phyloP scores from a whole-genome alignment of 2,329 filamentous ascomycete species.

The Arthrobotrys pseudoclavata region DNA sequence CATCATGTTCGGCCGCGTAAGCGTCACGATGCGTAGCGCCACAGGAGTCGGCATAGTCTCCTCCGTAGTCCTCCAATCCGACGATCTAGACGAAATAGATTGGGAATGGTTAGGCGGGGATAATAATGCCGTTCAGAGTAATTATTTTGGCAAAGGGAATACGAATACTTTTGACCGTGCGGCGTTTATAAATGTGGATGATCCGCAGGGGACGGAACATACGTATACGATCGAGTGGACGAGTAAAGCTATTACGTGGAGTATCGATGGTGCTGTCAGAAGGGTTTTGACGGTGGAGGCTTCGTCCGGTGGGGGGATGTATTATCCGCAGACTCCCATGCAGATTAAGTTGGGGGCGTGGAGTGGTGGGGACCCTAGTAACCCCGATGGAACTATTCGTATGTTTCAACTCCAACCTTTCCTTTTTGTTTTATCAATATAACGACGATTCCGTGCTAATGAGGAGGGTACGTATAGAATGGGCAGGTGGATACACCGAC shows the following conservation, averaged over 20 bases:
- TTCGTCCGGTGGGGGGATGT: slow-evolving; percentile 62
- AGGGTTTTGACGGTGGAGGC: slow-evolving; percentile 81
- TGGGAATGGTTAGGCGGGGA: slow-evolving; percentile 93
- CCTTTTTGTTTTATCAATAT: slow-evolving; percentile 8
- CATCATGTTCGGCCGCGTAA: slow-evolving; percentile 98
- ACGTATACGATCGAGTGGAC: slow-evolving; percentile 97
- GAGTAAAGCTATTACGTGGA: slow-evolving; percentile 84
- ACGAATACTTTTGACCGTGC: slow-evolving; percentile 89
- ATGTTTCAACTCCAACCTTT: slow-evolving; percentile 62
- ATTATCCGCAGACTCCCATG: slow-evolving; percentile 94
- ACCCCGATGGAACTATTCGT: slow-evolving; percentile 82
- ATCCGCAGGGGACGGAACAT: slow-evolving; percentile 81
- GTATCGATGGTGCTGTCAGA: slow-evolving; percentile 81
- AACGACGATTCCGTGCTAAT: not conserved
- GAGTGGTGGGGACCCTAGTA: slow-evolving; percentile 88
- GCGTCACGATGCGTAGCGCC: slow-evolving; percentile 86
- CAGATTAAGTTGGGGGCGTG: slow-evolving; percentile 91
- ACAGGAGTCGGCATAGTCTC: slow-evolving; percentile 93
- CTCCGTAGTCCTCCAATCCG: slow-evolving; percentile 89
- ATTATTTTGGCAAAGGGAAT: slow-evolving; percentile 96
- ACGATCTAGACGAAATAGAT: slow-evolving; percentile 94
- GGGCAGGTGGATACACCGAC: slow-evolving; percentile 88
- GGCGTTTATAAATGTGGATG: slow-evolving; percentile 77
- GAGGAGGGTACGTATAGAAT: slow-evolving; percentile 68
- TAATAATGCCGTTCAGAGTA: slow-evolving; percentile 84